Base-by-base conservation (phyloP, 1,139 yeast genomes). In the Yamadazyma pseudoaaseri region DNA sequence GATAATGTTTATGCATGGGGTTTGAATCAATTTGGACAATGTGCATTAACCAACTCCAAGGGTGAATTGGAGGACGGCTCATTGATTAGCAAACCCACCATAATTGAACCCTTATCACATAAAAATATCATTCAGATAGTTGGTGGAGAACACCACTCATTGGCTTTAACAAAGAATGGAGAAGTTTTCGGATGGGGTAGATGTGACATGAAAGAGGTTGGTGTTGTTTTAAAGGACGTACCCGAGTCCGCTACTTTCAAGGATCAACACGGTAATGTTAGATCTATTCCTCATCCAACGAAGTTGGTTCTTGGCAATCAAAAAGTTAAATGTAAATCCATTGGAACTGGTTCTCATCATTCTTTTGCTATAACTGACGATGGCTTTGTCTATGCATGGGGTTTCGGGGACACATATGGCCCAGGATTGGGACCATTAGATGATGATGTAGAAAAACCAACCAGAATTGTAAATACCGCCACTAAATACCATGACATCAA, bases 371-470 rank as follows among this genome's bases (percentile, higher is more conserved):
- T 90, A 4, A 79, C 94, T 6, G 76, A 70, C 22, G 90, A 86
- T 47, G 98, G 99, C 5, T 65, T 85, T 38, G 86, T 81, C 1
- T 92, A 81, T 65, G 77, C 97, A 1, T 92, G 99, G 99, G 99
- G 99, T 1, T 92, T 90, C 56, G 97, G 94, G 30, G 97, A 90
- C 46, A 89, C 96, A 0, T 92, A 86, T 56, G 98, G 95, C 15
- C 81, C 92, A 21, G 99, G 99, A 4, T 79, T 89, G 39, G 98
- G 98, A 7, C 92, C 90, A 6, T 73, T 83, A 21, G 96, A 86
- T 29, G 97, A 86, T 31, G 97, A 90, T 56, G 81, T 89, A 30
- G 96, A 83, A 39, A 65, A 64, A 14, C 97, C 97, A 29, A 84
- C 95, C 0, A 74, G 92, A 55, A 86, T 92, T 49, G 79, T 80